Percentiles rank a stretch among this genome's conserved stretches.
Conservation (phyloP, 1,284 basidiomycete genomes). For the Lignosus rhinocerotis region DNA sequence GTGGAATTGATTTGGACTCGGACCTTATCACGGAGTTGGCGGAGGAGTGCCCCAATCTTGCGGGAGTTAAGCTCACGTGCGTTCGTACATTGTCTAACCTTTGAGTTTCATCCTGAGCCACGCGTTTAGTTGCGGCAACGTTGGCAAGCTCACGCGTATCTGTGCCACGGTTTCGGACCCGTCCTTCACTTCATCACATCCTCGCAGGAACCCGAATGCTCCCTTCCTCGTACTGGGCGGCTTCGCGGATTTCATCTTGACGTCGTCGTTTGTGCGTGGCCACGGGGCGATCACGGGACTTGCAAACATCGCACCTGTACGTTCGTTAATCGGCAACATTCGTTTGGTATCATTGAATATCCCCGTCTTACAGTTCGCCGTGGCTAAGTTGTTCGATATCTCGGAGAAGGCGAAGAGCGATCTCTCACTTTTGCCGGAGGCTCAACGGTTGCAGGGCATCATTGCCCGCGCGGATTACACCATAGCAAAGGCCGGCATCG, state of each 20-base stretch:
- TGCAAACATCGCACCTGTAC: slow-evolving; percentile 75
- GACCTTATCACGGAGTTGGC: slow-evolving; percentile 82
- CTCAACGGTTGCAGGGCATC: slow-evolving; percentile 77
- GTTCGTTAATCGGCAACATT: slow-evolving; percentile 27
- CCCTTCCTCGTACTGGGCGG: slow-evolving; percentile 70
- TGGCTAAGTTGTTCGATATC: slow-evolving; percentile 65
- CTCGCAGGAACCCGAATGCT: slow-evolving; percentile 60
- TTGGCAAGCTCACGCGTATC: slow-evolving; percentile 86
- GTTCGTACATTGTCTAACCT: slow-evolving; percentile 28
- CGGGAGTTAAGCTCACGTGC: slow-evolving; percentile 84
- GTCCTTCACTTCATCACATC: slow-evolving; percentile 55
- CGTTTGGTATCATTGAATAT: slow-evolving; percentile 13
- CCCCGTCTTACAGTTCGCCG: slow-evolving; percentile 45
- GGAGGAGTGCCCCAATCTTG: slow-evolving; percentile 64
- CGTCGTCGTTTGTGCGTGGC: slow-evolving; percentile 66
- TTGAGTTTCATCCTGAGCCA: background rate
- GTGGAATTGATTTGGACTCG: slow-evolving; percentile 82
- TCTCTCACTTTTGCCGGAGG: slow-evolving; percentile 62
- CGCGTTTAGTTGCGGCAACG: slow-evolving; percentile 71
- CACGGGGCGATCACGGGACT: slow-evolving; percentile 85
- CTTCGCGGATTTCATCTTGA: slow-evolving; percentile 76
- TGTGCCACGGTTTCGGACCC: slow-evolving; percentile 61
- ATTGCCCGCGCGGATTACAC: slow-evolving; percentile 80
- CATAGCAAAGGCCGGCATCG: slow-evolving; percentile 76
- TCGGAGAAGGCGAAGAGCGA: slow-evolving; percentile 55